phyloP scores from a whole-genome alignment of 2,329 filamentous ascomycete genomes.

The Pseudopithomyces chartarum region DNA sequence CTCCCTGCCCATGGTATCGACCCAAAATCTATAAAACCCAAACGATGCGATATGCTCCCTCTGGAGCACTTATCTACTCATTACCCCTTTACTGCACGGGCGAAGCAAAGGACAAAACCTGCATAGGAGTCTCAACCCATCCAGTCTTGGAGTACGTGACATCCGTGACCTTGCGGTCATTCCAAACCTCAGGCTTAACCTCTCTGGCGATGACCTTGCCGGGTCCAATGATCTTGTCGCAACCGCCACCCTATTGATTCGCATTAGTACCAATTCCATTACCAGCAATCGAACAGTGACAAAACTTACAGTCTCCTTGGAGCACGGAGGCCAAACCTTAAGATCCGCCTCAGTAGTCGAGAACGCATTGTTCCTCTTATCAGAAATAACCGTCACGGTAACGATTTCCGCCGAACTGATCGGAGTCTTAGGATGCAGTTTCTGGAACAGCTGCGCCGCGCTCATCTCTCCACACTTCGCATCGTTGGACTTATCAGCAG shows the following conservation, averaged over 20 bases:
- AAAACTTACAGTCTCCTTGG: not conserved
- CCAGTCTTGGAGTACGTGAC: not conserved
- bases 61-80: not conserved
- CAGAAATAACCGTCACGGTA: not conserved
- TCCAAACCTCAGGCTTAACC: not conserved
- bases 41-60: too few species aligned
- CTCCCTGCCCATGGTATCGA: too few species aligned
- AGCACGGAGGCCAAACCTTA: not conserved
- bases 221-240: not conserved
- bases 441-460: not conserved
- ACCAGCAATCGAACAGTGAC: too few species aligned
- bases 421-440: not conserved
- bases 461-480: slow-evolving; percentile 7
- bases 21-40: too few species aligned
- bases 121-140: not conserved
- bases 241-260: not conserved
- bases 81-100: not conserved
- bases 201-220: not conserved
- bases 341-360: not conserved
- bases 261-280: not conserved
- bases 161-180: not conserved
- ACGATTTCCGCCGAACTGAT: not conserved
- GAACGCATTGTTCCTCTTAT: not conserved
- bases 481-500: not conserved
- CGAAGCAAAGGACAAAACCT: not conserved